phyloP scores from a whole-genome alignment of 495 filamentous ascomycete genomes.

The Penicillium odoratum region DNA sequence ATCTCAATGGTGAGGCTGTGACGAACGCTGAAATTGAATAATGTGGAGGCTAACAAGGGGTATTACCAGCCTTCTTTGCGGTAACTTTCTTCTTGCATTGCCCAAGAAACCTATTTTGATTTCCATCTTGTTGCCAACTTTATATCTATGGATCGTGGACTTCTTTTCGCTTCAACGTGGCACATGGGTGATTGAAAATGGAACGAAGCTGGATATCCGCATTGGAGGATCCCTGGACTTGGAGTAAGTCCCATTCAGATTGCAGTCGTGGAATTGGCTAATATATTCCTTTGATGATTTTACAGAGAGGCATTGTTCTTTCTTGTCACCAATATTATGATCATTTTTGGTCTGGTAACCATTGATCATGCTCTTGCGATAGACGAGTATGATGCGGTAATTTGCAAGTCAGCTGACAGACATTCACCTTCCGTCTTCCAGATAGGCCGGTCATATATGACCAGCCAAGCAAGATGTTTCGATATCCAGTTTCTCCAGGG shows the following conservation, averaged over 20 bases:
- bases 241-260: constrained; percentile 47
- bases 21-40: not conserved
- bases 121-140: constrained; percentile 60
- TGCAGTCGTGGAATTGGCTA: not conserved
- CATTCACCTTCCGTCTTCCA: not conserved
- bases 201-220: constrained; percentile 58
- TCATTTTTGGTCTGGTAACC: constrained; percentile 63
- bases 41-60: not conserved
- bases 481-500: constrained; percentile 37
- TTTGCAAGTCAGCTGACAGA: not conserved
- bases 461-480: not conserved
- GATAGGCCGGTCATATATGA: constrained; percentile 7
- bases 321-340: constrained; percentile 60
- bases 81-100: constrained; percentile 51
- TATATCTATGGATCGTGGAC: constrained; percentile 68
- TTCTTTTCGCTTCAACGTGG: constrained; percentile 59
- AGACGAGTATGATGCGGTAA: constrained; percentile 30
- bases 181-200: constrained; percentile 64
- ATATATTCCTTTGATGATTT: not conserved
- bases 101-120: constrained; percentile 50
- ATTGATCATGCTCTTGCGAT: constrained; percentile 64
- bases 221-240: constrained; percentile 64
- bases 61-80: not conserved
- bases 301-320: constrained; percentile 58
- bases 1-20: constrained; percentile 53